A percentile compares a stretch with the other conserved stretches of the same genome.
phyloP scores from a whole-genome alignment of 495 filamentous ascomycete genomes.

The Aspergillus sparsus region DNA sequence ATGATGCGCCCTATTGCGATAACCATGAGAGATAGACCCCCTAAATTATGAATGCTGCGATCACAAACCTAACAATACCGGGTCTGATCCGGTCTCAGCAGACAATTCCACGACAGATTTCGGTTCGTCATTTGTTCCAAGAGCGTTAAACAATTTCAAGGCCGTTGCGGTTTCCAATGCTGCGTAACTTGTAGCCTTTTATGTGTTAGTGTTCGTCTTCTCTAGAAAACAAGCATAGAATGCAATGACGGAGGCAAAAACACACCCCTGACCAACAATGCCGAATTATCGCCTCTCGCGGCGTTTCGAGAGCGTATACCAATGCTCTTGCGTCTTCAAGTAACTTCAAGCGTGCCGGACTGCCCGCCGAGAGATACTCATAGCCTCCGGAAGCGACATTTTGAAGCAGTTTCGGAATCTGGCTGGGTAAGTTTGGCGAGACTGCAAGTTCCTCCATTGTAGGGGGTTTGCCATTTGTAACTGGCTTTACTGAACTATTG shows the following conservation, averaged over 20 bases:
- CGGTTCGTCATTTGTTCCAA: not conserved
- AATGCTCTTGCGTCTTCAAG: slow-evolving; percentile 5
- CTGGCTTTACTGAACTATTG: not conserved
- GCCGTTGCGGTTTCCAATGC: slow-evolving; percentile 4
- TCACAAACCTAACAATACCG: not conserved
- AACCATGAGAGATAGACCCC: not conserved
- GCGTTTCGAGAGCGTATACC: slow-evolving; percentile 15
- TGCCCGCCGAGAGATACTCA: not conserved
- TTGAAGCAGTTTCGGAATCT: slow-evolving; percentile 10
- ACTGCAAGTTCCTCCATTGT: slow-evolving; percentile 5
- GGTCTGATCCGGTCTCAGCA: not conserved
- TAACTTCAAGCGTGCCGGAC: slow-evolving; percentile 12
- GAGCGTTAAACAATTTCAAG: slow-evolving; percentile 2
- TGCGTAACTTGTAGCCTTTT: slow-evolving; percentile 1
- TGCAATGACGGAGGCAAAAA: not conserved
- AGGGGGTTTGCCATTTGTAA: not conserved
- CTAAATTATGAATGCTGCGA: not conserved
- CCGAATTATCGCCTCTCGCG: slow-evolving; percentile 9
- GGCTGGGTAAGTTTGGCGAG: slow-evolving; percentile 1
- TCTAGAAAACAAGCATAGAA: not conserved
- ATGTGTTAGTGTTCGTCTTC: not conserved
- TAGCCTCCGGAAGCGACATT: slow-evolving; percentile 1
- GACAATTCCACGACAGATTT: slow-evolving; percentile 8
- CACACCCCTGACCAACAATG: slow-evolving; percentile 4
- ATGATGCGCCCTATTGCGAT: slow-evolving; percentile 31